Evolutionary conservation across 139 green algal species (phyloP).

Genomic region (Coelastrella sp.): DNA sequence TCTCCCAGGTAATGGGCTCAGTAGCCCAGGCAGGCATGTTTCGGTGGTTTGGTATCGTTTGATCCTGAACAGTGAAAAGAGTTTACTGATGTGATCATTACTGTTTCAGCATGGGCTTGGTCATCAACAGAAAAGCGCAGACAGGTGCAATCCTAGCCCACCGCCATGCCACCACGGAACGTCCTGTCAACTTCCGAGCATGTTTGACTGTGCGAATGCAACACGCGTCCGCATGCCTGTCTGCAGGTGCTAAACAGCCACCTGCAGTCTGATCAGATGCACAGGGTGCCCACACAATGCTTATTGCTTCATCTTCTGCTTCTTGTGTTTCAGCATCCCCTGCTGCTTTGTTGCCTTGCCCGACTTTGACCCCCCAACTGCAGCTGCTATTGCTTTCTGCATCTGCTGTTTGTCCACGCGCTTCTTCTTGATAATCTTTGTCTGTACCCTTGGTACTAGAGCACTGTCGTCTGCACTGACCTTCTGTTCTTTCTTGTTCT

Average conservation of each 20-base stretch:
- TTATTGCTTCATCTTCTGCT: neutral
- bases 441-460: neutral
- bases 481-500: too few species aligned
- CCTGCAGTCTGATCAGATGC: neutral
- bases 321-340: neutral
- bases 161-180: too few species aligned
- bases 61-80: neutral
- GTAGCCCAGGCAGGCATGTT: slow-evolving; percentile 10
- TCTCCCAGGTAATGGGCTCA: slow-evolving; percentile 42
- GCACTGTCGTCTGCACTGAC: neutral
- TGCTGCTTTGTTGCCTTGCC: slow-evolving; percentile 6
- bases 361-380: neutral
- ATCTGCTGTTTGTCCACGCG: slow-evolving; percentile 24
- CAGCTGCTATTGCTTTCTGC: slow-evolving; percentile 8
- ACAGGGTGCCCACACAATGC: neutral
- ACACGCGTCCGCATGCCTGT: too few species aligned
- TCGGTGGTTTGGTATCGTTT: neutral
- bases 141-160: too few species aligned
- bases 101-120: too few species aligned
- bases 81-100: too few species aligned
- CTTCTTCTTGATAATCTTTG: slow-evolving; percentile 39
- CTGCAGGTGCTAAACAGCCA: too few species aligned
- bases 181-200: too few species aligned
- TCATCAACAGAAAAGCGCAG: too few species aligned
- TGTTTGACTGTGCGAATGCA: too few species aligned